Conservation (phyloP, 148 eudicot species). For the Vaccinium macrocarpon region DNA sequence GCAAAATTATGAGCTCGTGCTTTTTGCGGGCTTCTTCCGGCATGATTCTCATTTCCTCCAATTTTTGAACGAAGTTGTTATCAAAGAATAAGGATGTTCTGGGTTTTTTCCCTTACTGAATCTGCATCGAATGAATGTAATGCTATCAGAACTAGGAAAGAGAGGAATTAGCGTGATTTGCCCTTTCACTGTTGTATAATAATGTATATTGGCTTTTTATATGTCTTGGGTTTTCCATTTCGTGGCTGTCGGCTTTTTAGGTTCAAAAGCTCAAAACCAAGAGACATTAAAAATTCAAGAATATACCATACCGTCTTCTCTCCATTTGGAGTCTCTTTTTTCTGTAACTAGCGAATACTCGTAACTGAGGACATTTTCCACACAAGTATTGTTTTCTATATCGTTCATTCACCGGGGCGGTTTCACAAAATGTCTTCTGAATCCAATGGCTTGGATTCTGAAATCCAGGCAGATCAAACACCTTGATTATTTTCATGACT, state of each 20-base stretch:
- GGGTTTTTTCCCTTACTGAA: not conserved
- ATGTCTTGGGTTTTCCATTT: not conserved
- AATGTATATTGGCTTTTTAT: not conserved
- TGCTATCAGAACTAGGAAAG: not conserved
- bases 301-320: not conserved
- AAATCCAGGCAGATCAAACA: no score
- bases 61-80: not conserved
- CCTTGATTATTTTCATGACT: no score
- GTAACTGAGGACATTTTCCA: not conserved
- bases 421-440: not conserved
- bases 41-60: not conserved
- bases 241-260: not conserved
- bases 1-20: conserved; percentile 52
- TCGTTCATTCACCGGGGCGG: not conserved
- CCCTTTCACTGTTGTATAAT: not conserved
- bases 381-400: not conserved
- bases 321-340: not conserved
- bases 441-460: not conserved
- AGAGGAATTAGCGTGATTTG: not conserved
- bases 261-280: not conserved
- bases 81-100: not conserved
- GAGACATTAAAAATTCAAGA: not conserved
- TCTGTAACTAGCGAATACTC: not conserved
- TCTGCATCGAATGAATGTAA: not conserved
- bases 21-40: not conserved